Evolutionary conservation across 441 rosid genomes (phyloP), one percentile per base, ranked within the genome.

Genomic region (Francoa sonchifolia): DNA sequence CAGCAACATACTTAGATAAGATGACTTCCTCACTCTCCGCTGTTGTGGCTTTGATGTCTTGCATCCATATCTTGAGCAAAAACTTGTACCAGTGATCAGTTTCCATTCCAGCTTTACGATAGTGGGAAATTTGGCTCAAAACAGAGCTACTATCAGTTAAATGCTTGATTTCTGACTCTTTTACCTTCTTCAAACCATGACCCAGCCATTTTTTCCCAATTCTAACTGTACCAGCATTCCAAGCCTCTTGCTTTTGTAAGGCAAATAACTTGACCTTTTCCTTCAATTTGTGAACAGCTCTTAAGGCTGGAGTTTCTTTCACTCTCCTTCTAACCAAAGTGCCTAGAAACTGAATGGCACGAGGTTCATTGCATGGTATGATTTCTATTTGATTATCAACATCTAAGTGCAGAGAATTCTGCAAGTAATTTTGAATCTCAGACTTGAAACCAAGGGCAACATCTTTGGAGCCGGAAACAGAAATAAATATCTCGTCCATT

Each of bases 51-150:
- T 68, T 63, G 36, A 74, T 19, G 8, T 71, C 68, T 62, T 85
- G 84, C 82, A 85, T 67, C 96, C 98, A 85, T 46, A 77, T 57
- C 55, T 77, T 77, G 52, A 82, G 57, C 31, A 89, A 61, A 41
- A 49, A 44, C 65, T 89, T 89, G 52, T 77, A 85, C 98, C 96
- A 89, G 43, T 89, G 94, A 72, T 85, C 98, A 4, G 93, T 79
- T 65, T 79, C 67, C 96, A 89, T 89, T 33, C 98, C 98, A 50
- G 64, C 50, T 68, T 85, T 85, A 28, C 98, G 76, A 31, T 71
- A 77, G 60, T 58, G 18, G 35, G 98, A 82, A 53, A 85, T 72
- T 60, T 72, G 69, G 72, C 54, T 77, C 67, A 85, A 62, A 41
- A 59, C 67, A 43, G 96, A 82, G 54, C 53, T 64, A 45, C 44